Conservation (phyloP, 75 land plant species). For the Pinus tabuliformis region DNA sequence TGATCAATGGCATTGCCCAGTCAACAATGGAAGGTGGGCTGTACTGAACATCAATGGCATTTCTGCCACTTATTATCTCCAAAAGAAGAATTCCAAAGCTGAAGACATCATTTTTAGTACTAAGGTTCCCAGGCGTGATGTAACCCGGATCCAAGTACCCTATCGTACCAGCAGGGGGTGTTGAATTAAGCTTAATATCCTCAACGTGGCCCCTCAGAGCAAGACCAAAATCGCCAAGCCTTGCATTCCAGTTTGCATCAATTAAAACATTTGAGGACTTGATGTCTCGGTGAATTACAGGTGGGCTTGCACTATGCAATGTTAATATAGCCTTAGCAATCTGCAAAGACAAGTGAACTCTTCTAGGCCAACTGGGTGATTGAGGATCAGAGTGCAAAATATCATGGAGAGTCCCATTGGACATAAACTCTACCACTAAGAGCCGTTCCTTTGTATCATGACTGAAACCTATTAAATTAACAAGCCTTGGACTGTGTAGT, state of each 20-base stretch:
- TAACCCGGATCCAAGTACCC: slow-evolving; percentile 85
- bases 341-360: slow-evolving; percentile 83
- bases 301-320: slow-evolving; percentile 59
- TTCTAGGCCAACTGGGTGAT: slow-evolving; percentile 62
- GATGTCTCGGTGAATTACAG: slow-evolving; percentile 81
- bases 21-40: slow-evolving; percentile 83
- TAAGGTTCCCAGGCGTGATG: slow-evolving; percentile 74
- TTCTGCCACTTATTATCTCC: slow-evolving; percentile 88
- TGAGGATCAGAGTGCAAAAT: slow-evolving; percentile 50
- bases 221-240: slow-evolving; percentile 84
- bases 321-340: slow-evolving; percentile 61
- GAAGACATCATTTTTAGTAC: slow-evolving; percentile 89
- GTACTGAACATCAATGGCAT: slow-evolving; percentile 74
- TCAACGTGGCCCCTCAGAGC: slow-evolving; percentile 50
- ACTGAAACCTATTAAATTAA: slow-evolving; percentile 76
- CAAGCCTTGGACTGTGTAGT: slow-evolving; percentile 64
- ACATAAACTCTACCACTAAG: slow-evolving; percentile 84
- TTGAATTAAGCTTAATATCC: slow-evolving; percentile 31
- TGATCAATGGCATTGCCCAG: slow-evolving; percentile 83
- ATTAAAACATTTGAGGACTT: slow-evolving; percentile 76
- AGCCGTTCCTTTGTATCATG: slow-evolving; percentile 31
- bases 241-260: slow-evolving; percentile 67
- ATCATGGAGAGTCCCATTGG: slow-evolving; percentile 78
- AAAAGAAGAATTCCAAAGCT: slow-evolving; percentile 89
- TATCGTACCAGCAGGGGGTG: slow-evolving; percentile 83